phyloP scores from a whole-genome alignment of 768 basidiomycete genomes.

The Boletus vinaceobasis region DNA sequence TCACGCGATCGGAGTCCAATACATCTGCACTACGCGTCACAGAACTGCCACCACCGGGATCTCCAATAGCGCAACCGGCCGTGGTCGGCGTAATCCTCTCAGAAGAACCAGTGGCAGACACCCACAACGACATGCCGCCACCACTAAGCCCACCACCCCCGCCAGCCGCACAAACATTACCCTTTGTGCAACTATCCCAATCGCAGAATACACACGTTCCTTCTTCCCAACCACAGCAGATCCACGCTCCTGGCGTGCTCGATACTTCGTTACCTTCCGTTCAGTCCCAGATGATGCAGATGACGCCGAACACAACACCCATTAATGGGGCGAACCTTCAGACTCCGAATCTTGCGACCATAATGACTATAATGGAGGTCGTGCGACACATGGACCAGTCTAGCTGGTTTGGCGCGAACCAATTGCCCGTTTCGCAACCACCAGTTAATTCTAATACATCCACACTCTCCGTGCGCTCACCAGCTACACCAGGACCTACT shows the following conservation, averaged over 20 bases:
- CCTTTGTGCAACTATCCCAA: slow-evolving; percentile 16
- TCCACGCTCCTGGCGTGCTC: slow-evolving; percentile 3
- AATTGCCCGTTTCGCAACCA: slow-evolving; percentile 15
- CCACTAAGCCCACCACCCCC: slow-evolving; percentile 3
- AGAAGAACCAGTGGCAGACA: slow-evolving; percentile 4
- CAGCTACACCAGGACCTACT: background rate
- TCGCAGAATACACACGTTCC: slow-evolving; percentile 18
- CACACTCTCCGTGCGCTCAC: slow-evolving; percentile 3
- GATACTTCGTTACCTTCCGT: slow-evolving; percentile 13
- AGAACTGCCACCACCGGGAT: background rate
- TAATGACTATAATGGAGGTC: slow-evolving; percentile 33
- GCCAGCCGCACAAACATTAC: slow-evolving; percentile 6
- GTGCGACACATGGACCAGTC: slow-evolving; percentile 28
- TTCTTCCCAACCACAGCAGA: slow-evolving; percentile 16
- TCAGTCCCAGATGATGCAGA: slow-evolving; percentile 17
- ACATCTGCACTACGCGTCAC: background rate
- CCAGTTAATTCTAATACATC: slow-evolving; percentile 2
- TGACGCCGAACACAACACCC: slow-evolving; percentile 6
- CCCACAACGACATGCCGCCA: background rate
- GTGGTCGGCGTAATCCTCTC: background rate
- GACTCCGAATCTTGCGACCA: slow-evolving; percentile 19
- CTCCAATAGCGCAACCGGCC: background rate
- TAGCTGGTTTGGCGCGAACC: slow-evolving; percentile 17
- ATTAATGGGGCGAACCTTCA: slow-evolving; percentile 15
- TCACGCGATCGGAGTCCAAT: background rate